A percentile compares a stretch with the other conserved stretches of the same genome.
Evolutionary conservation across 2,329 filamentous ascomycete species (phyloP).

Genomic region (Cordyceps fumosorosea): DNA sequence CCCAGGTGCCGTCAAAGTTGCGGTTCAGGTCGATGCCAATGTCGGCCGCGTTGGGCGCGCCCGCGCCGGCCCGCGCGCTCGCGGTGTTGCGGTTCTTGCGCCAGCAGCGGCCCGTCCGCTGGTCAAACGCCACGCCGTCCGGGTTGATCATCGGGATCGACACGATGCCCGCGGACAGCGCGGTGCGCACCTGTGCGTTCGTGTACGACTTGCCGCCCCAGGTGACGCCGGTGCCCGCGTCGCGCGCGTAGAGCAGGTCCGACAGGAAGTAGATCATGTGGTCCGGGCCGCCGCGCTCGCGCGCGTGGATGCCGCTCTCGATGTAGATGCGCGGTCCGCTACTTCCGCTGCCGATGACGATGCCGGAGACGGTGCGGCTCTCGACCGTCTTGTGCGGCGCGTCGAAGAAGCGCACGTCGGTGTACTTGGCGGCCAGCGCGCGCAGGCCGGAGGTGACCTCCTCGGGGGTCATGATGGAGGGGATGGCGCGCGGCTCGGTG

Average conservation of each 20-base stretch:
- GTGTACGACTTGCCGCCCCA: slow-evolving; percentile 48
- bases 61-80: slow-evolving; percentile 22
- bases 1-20: slow-evolving; percentile 53
- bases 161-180: slow-evolving; percentile 46
- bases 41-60: slow-evolving; percentile 20
- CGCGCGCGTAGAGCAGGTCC: slow-evolving; percentile 48
- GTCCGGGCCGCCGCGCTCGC: slow-evolving; percentile 52
- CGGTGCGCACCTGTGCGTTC: slow-evolving; percentile 43
- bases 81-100: slow-evolving; percentile 48
- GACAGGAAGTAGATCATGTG: slow-evolving; percentile 51
- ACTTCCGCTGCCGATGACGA: slow-evolving; percentile 34
- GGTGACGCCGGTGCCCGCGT: slow-evolving; percentile 39
- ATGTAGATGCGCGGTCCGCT: slow-evolving; percentile 42
- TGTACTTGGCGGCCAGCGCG: slow-evolving; percentile 34
- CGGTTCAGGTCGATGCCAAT: slow-evolving; percentile 48
- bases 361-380: slow-evolving; percentile 32
- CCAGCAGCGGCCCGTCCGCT: slow-evolving; percentile 44
- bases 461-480: slow-evolving; percentile 37
- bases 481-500: slow-evolving; percentile 29
- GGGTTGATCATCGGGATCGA: slow-evolving; percentile 47
- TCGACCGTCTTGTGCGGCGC: slow-evolving; percentile 39
- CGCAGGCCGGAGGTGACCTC: slow-evolving; percentile 40
- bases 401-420: slow-evolving; percentile 33
- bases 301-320: slow-evolving; percentile 48
- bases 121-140: slow-evolving; percentile 47